These are phyloP conservation scores for Lachancea thermotolerans DNA, from an alignment of 805 yeast genomes.

Conservation along the genomic window DNA sequence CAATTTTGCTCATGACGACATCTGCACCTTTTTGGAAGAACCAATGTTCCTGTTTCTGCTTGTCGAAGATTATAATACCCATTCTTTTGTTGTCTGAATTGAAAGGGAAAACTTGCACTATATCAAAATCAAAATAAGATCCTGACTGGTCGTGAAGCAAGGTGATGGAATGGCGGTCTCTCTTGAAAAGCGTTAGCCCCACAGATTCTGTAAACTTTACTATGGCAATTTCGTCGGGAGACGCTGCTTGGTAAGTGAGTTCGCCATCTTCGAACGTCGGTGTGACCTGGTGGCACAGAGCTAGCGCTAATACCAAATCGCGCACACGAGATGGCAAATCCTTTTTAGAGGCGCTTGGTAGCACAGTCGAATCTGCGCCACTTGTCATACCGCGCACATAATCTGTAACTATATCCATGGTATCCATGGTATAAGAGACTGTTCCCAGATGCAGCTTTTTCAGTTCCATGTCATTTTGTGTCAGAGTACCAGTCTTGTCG, in stretches of 20 bases:
- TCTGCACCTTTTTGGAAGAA: slow-evolving; percentile 95
- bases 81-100: slow-evolving; percentile 92
- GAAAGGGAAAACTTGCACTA: slow-evolving; percentile 85
- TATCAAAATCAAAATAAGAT: slow-evolving; percentile 48
- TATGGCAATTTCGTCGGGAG: slow-evolving; percentile 97
- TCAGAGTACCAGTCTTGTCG: slow-evolving; percentile 95
- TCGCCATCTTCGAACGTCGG: slow-evolving; percentile 80
- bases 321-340: slow-evolving; percentile 72
- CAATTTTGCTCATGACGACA: slow-evolving; percentile 81
- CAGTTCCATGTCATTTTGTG: slow-evolving; percentile 97
- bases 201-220: slow-evolving; percentile 84
- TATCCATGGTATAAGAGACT: slow-evolving; percentile 85
- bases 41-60: slow-evolving; percentile 62
- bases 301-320: slow-evolving; percentile 74
- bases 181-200: slow-evolving; percentile 69
- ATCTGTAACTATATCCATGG: slow-evolving; percentile 80
- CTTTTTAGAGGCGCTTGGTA: slow-evolving; percentile 40
- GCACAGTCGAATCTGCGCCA: slow-evolving; percentile 11
- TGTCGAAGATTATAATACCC: slow-evolving; percentile 79
- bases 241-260: slow-evolving; percentile 88
- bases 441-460: slow-evolving; percentile 89
- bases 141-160: slow-evolving; percentile 57
- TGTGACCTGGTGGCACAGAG: slow-evolving; percentile 96
- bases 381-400: slow-evolving; percentile 41
- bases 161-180: slow-evolving; percentile 75